These are phyloP conservation scores for Samsoniella hepiali DNA, from an alignment of 2,329 filamentous ascomycete genomes.

Conservation along the genomic window DNA sequence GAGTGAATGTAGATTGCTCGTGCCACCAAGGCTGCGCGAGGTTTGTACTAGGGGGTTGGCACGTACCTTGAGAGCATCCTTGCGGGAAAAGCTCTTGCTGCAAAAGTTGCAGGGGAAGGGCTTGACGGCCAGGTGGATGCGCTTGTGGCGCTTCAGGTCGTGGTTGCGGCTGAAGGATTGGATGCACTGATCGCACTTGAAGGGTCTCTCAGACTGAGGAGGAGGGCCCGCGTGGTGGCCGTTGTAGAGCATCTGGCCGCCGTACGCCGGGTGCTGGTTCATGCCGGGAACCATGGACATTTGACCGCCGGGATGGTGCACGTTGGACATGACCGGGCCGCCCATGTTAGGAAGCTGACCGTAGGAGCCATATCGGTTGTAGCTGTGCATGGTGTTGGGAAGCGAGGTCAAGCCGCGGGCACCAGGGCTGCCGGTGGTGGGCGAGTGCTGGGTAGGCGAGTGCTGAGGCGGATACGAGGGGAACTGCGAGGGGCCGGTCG, in stretches of 20 bases:
- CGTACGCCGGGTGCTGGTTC: constrained; percentile 52
- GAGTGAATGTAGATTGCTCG: background rate
- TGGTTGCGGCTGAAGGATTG: constrained; percentile 97
- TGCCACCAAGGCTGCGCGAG: background rate
- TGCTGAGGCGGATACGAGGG: constrained; percentile 40
- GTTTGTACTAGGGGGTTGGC: background rate
- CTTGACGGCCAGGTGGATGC: constrained; percentile 93
- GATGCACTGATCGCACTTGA: constrained; percentile 88
- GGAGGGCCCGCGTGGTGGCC: constrained; percentile 44
- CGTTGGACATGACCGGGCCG: constrained; percentile 72
- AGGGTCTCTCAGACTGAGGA: constrained; percentile 72
- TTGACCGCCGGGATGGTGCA: constrained; percentile 68
- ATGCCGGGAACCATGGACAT: constrained; percentile 67
- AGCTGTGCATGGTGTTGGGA: constrained; percentile 12
- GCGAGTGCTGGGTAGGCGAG: constrained; percentile 44
- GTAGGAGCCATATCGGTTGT: constrained; percentile 40
- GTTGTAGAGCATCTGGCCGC: constrained; percentile 59
- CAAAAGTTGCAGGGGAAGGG: constrained; percentile 89
- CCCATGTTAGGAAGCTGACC: constrained; percentile 59
- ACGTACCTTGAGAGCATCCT: constrained; percentile 92
- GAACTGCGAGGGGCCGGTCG: constrained; percentile 45
- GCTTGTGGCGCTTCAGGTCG: constrained; percentile 91
- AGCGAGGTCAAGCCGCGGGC: constrained; percentile 21
- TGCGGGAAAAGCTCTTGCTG: constrained; percentile 94
- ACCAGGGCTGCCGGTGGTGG: constrained; percentile 41